Conservation (phyloP, 1,284 basidiomycete genomes). For the Malassezia restricta region DNA sequence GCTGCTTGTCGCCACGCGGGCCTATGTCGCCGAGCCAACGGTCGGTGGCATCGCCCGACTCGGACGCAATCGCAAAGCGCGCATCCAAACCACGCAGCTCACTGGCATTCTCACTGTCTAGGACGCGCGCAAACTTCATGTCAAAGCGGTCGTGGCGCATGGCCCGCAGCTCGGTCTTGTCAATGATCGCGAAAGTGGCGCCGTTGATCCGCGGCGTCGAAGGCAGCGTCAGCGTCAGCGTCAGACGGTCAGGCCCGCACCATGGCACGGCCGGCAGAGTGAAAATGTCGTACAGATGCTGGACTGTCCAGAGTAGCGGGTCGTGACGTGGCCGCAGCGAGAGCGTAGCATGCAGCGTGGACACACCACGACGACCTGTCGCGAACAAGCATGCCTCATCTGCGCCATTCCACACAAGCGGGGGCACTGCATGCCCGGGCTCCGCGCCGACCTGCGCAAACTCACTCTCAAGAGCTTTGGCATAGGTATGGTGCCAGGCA, state of each 20-base stretch:
- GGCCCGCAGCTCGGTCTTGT: constrained; percentile 29
- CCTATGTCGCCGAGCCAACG: constrained; percentile 36
- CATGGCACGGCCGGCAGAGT: constrained; percentile 20
- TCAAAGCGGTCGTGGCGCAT: constrained; percentile 35
- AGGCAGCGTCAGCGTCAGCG: constrained; percentile 33
- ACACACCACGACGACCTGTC: constrained; percentile 34
- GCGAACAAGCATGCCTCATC: constrained; percentile 37
- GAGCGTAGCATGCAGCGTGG: constrained; percentile 29
- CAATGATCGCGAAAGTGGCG: constrained; percentile 38
- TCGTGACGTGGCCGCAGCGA: constrained; percentile 33
- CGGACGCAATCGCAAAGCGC: constrained; percentile 37
- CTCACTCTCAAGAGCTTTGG: constrained; percentile 5
- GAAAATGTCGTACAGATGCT: constrained; percentile 24
- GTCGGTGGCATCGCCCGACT: constrained; percentile 37
- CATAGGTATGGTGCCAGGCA: neutral
- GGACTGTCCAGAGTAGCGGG: constrained; percentile 17
- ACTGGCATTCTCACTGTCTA: constrained; percentile 23
- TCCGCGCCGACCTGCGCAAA: constrained; percentile 21
- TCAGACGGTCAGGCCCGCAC: constrained; percentile 24
- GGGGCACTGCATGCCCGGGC: constrained; percentile 6
- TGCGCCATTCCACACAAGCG: constrained; percentile 40
- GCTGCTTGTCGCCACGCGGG: constrained; percentile 30
- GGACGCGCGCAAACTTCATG: constrained; percentile 35
- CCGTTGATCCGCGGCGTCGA: constrained; percentile 20
- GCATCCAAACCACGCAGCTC: constrained; percentile 26